Base-by-base conservation (phyloP, 2,329 filamentous ascomycete species). In the Botryotinia calthae region DNA sequence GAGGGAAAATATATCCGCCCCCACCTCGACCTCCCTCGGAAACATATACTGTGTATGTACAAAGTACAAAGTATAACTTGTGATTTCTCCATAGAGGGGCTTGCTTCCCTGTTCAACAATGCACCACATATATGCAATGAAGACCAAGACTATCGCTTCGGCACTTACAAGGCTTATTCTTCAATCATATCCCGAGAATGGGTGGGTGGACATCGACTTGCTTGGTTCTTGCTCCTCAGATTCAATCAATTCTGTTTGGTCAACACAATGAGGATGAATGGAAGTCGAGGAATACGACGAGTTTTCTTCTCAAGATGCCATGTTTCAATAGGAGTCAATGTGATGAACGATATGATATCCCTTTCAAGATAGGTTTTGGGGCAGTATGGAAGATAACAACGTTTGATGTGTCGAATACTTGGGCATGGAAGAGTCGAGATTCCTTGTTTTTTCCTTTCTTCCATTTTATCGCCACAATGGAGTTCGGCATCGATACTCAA, bases 81-180 rank as follows among this genome's bases (percentile, higher is more conserved):
- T 34, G 31, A 37, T 34, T 37, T 46, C 42, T 62, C 51, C 51
- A 44, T 44, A 48, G 48, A 70, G 54, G 51, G n/a, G 51, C 18
- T 62, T 34, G 51, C 18, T 62, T 34, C 51, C 66, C 28, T 69
- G 66, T 69, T 44, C 16, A 56, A 56, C 51, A 56, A 56, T 48
- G 42, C 63, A 65, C 63, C 42, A n/a, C 28, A 48, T 46, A 14
- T 31, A n/a, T 62, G 59, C 42, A 65, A 31, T 31, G 4, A 16
- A 34, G 34, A n/a, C 14, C 14, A 51, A 70, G 28, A n/a, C n/a
- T 34, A 70, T 70, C 67, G 67, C 68, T 70, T 70, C 75, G 75
- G 73, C 75, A 75, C 75, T 75, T 75, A 67, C 68, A 75, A 71
- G 73, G 72, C 74, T 70, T 62, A 72, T 75, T 72, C 61, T 67